Evolutionary conservation across 2,329 filamentous ascomycete genomes (phyloP), one percentile per base, ranked within the genome.

Genomic region (Cladosporium sp.): DNA sequence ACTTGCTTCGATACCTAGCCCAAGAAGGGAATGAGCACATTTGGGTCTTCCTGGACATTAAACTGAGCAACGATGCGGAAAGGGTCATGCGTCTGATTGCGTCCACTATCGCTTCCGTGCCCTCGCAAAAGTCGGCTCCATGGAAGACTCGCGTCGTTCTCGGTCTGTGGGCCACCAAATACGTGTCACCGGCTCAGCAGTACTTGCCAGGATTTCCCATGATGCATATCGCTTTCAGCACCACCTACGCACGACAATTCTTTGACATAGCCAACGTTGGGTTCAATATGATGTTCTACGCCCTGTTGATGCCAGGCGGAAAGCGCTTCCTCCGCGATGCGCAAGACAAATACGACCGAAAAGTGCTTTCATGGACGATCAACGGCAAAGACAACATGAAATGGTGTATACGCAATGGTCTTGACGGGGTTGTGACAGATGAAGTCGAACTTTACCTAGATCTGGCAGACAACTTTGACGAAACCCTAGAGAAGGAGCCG

Each of bases 21-120:
- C 76, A 82, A 62, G 86, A 86, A 0, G 86, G 79, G 0, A 71
- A 82, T 37, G 83, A 89, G 66, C 72, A 87, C 42, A 78, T 92
- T 9, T 96, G 92, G 92, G 66, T 94, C 5, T 73, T 97, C 60
- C 77, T 97, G 3, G 93, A 97, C 71, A 90, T 97, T 71, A 97
- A 97, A 85, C 79, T 84, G 24, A 85, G 91, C 66, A 88, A 92
- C 68, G 77, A 89, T 61, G 76, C 88, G 0, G 80, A 86, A 15
- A 79, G 84, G 40, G 79, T 97, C n/a, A 85, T 97, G 71, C 74
- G 80, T 35, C 77, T 85, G 47, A 86, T 93, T 32, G 83, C 84
- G 9, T 74, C 82, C 54, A 84, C 87, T 0, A 76, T 96, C 15
- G 74, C 51, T 73, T 81, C 28, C 78, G 85, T 28, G 68, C 72